A percentile compares a stretch with the other conserved stretches of the same genome.
Evolutionary conservation across 768 basidiomycete species (phyloP).

Genomic region (Russula earlei): DNA sequence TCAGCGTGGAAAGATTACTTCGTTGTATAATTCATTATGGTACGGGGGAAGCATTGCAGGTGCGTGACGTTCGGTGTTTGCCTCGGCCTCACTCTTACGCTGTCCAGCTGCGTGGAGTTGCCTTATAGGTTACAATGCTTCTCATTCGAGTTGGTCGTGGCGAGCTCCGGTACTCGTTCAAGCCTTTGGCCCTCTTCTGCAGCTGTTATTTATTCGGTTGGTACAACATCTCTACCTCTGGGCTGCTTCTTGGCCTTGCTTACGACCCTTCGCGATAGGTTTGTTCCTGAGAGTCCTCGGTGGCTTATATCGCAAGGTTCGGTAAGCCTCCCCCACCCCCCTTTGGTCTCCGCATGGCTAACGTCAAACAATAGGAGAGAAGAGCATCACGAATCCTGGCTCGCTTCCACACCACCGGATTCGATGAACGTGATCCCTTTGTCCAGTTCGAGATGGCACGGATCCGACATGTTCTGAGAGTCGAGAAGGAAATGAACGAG

Average conservation of each 20-base stretch:
- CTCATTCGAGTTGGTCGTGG: slow-evolving; percentile 46
- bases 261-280: slow-evolving; percentile 31
- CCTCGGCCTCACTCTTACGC: not conserved
- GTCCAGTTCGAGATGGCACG: slow-evolving; percentile 46
- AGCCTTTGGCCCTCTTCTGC: slow-evolving; percentile 46
- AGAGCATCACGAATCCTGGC: slow-evolving; percentile 53
- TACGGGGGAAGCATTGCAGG: slow-evolving; percentile 63
- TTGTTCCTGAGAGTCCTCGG: slow-evolving; percentile 60
- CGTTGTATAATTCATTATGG: slow-evolving; percentile 66
- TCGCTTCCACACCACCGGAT: slow-evolving; percentile 61
- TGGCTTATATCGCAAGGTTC: slow-evolving; percentile 54
- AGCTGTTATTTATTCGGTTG: slow-evolving; percentile 46
- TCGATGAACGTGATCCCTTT: slow-evolving; percentile 50
- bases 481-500: slow-evolving; percentile 47
- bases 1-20: slow-evolving; percentile 45
- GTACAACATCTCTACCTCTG: slow-evolving; percentile 9
- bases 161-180: slow-evolving; percentile 58
- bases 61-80: slow-evolving; percentile 26
- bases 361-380: slow-evolving; percentile 33
- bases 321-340: slow-evolving; percentile 27
- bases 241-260: not conserved
- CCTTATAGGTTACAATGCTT: slow-evolving; percentile 32
- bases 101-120: slow-evolving; percentile 37
- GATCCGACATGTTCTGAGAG: slow-evolving; percentile 56
- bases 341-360: not conserved